Evolutionary conservation across 2,329 filamentous ascomycete species (phyloP).

Genomic region (Cercospora janseana): DNA sequence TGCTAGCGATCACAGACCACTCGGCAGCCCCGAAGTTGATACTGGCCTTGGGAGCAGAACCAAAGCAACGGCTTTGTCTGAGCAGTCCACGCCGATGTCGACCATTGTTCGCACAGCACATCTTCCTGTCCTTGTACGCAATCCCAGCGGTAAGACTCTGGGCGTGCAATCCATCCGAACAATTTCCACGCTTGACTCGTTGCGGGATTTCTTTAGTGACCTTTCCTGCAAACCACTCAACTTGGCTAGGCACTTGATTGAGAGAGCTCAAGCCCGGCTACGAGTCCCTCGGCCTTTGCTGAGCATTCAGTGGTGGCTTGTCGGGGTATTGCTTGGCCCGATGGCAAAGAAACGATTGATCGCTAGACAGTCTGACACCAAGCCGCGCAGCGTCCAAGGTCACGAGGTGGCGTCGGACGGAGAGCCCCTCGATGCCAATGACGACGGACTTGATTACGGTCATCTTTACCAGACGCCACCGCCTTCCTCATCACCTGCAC

Average conservation of each 20-base stretch:
- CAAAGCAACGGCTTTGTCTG: constrained; percentile 8
- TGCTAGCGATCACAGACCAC: constrained; percentile 3
- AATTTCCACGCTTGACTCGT: constrained; percentile 26
- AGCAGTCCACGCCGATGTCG: constrained; percentile 14
- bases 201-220: constrained; percentile 32
- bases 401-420: constrained; percentile 17
- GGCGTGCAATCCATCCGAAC: constrained; percentile 14
- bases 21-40: not conserved
- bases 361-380: constrained; percentile 6
- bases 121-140: constrained; percentile 1
- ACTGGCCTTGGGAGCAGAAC: not conserved
- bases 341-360: constrained; percentile 39
- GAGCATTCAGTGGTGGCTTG: constrained; percentile 39
- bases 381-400: not conserved
- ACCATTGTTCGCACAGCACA: constrained; percentile 1
- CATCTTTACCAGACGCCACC: constrained; percentile 26
- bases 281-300: constrained; percentile 32
- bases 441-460: constrained; percentile 29
- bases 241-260: constrained; percentile 34
- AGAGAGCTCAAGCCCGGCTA: constrained; percentile 32
- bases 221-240: constrained; percentile 32
- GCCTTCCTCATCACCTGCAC: constrained; percentile 13
- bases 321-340: constrained; percentile 35
- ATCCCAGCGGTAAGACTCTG: constrained; percentile 19
- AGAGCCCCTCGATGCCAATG: not conserved